Evolutionary conservation across 75 land plant species (phyloP).

Genomic region (Selaginella tamariscina): DNA sequence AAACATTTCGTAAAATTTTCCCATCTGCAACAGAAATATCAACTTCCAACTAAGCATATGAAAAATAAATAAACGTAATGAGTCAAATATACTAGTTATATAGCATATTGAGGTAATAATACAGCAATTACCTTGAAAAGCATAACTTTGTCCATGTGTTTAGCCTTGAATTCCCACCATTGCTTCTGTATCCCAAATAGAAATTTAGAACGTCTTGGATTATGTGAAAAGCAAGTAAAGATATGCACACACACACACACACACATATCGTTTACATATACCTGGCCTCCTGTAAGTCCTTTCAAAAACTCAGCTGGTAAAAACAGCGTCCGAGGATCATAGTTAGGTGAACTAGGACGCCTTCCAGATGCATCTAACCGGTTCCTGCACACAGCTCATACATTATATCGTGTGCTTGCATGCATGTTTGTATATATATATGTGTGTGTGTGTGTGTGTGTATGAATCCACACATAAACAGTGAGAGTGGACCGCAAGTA

Average conservation of each 20-base stretch:
- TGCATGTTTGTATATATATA: no score
- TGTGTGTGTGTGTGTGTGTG: no score
- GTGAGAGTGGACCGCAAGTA: background rate
- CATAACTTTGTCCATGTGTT: slow-evolving; percentile 92
- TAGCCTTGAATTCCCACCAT: slow-evolving; percentile 98
- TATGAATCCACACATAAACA: no score
- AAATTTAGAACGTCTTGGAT: background rate
- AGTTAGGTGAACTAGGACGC: slow-evolving; percentile 51
- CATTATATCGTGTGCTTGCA: no score
- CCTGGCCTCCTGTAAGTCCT: slow-evolving; percentile 77
- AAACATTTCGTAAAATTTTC: slow-evolving; percentile 96
- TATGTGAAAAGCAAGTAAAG: background rate
- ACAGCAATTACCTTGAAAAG: slow-evolving; percentile 66
- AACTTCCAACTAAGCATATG: slow-evolving; percentile 4
- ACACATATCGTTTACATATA: slow-evolving; percentile 13
- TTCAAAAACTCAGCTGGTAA: slow-evolving; percentile 68
- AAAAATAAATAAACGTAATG: background rate
- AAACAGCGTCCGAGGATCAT: slow-evolving; percentile 76
- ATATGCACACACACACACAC: background rate
- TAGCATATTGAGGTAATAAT: background rate
- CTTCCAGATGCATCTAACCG: slow-evolving; percentile 70
- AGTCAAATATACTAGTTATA: background rate
- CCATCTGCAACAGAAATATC: slow-evolving; percentile 53
- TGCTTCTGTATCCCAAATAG: slow-evolving; percentile 44
- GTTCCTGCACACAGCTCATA: slow-evolving; percentile 28